Evolutionary conservation across 768 basidiomycete species (phyloP).

Genomic region (Naganishia randhawae): DNA sequence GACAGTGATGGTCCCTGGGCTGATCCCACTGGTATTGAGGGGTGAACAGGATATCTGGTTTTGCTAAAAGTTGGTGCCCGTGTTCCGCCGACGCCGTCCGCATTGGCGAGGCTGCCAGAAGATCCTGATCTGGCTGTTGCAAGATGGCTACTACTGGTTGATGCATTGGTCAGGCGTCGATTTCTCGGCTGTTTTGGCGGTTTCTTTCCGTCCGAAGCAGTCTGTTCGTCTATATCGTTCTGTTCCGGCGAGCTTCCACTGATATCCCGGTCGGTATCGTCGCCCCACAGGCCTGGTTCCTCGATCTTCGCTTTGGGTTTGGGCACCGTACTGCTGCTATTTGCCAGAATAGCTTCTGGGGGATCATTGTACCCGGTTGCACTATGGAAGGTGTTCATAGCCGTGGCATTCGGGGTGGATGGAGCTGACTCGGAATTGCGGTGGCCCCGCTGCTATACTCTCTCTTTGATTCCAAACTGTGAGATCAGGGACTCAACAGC

Average conservation of each 20-base stretch:
- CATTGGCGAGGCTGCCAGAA: neutral
- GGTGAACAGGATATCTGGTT: conserved; percentile 6
- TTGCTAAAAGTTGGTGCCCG: neutral
- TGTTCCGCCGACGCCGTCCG: no score
- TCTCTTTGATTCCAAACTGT: no score
- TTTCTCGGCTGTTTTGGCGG: conserved; percentile 21
- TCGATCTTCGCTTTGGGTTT: neutral
- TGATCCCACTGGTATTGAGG: neutral
- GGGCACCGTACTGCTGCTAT: neutral
- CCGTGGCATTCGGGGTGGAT: neutral
- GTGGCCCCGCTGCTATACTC: neutral
- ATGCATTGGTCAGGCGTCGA: conserved; percentile 4
- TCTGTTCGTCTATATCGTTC: neutral
- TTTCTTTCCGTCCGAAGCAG: neutral
- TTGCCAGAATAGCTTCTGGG: neutral
- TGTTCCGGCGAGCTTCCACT: neutral
- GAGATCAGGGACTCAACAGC: no score
- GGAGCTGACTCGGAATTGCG: neutral
- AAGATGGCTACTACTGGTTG: neutral
- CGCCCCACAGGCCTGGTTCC: neutral
- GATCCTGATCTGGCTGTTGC: neutral
- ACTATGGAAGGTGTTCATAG: neutral
- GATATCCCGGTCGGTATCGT: neutral
- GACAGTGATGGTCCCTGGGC: neutral
- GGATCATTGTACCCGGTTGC: conserved; percentile 10